phyloP scores from a whole-genome alignment of 2,329 filamentous ascomycete genomes.

The Rutstroemia sydowiana region DNA sequence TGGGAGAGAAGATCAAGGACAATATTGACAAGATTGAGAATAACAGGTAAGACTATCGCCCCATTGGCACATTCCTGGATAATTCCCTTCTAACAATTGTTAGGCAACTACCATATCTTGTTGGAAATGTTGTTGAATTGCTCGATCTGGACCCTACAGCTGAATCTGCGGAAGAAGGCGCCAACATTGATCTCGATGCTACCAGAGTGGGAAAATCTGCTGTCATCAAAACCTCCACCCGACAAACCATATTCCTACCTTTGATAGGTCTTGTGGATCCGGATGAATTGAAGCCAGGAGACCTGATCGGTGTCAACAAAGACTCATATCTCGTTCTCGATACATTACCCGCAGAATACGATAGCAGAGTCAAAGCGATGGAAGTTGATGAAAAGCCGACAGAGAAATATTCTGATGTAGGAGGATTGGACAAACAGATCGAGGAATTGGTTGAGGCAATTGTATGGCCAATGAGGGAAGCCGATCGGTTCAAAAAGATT shows the following conservation, averaged over 20 bases:
- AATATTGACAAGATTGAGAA: constrained; percentile 99
- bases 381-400: constrained; percentile 99
- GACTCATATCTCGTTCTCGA: constrained; percentile 97
- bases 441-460: constrained; percentile 97
- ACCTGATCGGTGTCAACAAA: constrained; percentile 97
- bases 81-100: constrained; percentile 8
- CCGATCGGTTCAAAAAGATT: constrained; percentile 98
- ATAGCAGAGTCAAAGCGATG: constrained; percentile 99
- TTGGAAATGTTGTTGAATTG: constrained; percentile 96
- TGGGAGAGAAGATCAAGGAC: constrained; percentile 99
- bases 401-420: constrained; percentile 97
- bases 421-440: constrained; percentile 97
- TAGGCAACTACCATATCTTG: constrained; percentile 95
- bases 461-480: constrained; percentile 99
- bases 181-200: constrained; percentile 96
- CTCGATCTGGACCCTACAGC: constrained; percentile 93
- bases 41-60: constrained; percentile 64
- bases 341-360: constrained; percentile 94
- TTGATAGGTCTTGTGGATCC: constrained; percentile 96
- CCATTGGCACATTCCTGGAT: neutral
- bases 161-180: constrained; percentile 93
- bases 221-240: constrained; percentile 97
- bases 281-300: constrained; percentile 87
- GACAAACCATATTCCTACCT: constrained; percentile 97
- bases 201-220: constrained; percentile 96